Percentiles rank a stretch among this genome's conserved stretches.
phyloP scores from a whole-genome alignment of 805 yeast genomes.

The Metschnikowia lachancei region DNA sequence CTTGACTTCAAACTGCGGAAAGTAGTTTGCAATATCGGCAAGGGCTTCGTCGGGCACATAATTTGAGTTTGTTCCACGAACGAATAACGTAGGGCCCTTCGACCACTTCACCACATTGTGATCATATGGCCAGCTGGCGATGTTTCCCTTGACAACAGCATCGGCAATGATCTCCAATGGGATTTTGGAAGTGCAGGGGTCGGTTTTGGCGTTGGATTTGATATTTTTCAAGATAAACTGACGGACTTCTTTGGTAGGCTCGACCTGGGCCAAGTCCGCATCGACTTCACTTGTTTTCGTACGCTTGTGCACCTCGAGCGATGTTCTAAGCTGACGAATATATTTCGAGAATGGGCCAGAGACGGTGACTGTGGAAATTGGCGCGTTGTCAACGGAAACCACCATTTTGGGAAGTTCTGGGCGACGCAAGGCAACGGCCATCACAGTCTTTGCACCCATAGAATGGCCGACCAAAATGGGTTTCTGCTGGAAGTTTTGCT shows the following conservation, averaged over 20 bases:
- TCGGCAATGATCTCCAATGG: conserved; percentile 72
- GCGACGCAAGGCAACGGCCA: conserved; percentile 74
- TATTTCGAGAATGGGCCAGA: conserved; percentile 63
- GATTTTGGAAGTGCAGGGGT: conserved; percentile 50
- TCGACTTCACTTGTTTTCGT: conserved; percentile 66
- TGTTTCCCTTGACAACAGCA: conserved; percentile 58
- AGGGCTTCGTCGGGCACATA: conserved; percentile 83
- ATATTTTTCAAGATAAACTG: conserved; percentile 78
- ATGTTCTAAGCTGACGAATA: conserved; percentile 57
- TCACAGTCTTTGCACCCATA: conserved; percentile 93
- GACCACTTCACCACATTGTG: conserved; percentile 52
- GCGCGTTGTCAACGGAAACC: conserved; percentile 87
- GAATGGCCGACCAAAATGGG: conserved; percentile 78
- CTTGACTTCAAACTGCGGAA: conserved; percentile 70
- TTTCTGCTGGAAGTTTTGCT: conserved; percentile 32
- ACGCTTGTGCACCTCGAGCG: conserved; percentile 47
- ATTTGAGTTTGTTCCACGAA: conserved; percentile 72
- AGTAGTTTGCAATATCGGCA: conserved; percentile 68
- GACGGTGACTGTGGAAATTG: conserved; percentile 57
- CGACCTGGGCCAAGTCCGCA: conserved; percentile 58
- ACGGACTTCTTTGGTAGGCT: conserved; percentile 56
- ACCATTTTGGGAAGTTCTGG: conserved; percentile 61
- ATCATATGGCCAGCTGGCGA: conserved; percentile 77
- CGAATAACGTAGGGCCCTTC: conserved; percentile 67
- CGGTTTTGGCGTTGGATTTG: conserved; percentile 40